Percentiles rank a stretch among this genome's conserved stretches.
Conservation (phyloP, 257 asterid species). For the Hygrophila difformis region DNA sequence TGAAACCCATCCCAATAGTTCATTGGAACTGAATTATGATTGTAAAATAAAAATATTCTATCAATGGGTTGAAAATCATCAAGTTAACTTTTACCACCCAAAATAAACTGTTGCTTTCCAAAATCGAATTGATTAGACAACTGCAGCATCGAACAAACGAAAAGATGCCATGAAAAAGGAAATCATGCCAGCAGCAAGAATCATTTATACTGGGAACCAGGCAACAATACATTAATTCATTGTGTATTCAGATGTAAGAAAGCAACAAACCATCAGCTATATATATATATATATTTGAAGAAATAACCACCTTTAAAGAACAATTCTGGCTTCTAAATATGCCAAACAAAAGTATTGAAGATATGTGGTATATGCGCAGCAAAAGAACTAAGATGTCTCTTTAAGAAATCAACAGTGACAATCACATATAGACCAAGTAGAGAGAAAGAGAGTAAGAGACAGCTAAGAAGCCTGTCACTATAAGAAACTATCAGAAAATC, state of each 20-base stretch:
- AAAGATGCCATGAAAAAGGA: neutral
- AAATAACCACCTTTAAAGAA: neutral
- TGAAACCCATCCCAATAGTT: neutral
- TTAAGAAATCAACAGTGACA: too few relatives aligned
- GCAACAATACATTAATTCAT: conserved; percentile 1
- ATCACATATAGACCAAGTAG: too few relatives aligned
- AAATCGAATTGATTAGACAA: neutral
- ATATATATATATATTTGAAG: too few relatives aligned
- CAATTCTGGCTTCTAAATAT: neutral
- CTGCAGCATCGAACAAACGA: neutral
- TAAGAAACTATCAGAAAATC: conserved; percentile 9
- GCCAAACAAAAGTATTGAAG: neutral
- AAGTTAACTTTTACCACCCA: neutral
- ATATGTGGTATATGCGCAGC: neutral
- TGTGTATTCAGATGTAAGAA: neutral
- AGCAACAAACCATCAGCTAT: neutral
- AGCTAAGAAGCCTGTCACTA: too few relatives aligned
- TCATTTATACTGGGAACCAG: too few relatives aligned
- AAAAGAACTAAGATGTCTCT: neutral
- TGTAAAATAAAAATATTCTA: neutral
- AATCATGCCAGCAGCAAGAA: too few relatives aligned
- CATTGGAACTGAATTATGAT: conserved; percentile 6
- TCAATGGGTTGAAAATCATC: neutral
- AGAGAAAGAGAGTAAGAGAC: too few relatives aligned
- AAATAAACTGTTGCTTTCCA: neutral